Conservation (phyloP, 2,329 filamentous ascomycete genomes). For the Curvularia sp. region DNA sequence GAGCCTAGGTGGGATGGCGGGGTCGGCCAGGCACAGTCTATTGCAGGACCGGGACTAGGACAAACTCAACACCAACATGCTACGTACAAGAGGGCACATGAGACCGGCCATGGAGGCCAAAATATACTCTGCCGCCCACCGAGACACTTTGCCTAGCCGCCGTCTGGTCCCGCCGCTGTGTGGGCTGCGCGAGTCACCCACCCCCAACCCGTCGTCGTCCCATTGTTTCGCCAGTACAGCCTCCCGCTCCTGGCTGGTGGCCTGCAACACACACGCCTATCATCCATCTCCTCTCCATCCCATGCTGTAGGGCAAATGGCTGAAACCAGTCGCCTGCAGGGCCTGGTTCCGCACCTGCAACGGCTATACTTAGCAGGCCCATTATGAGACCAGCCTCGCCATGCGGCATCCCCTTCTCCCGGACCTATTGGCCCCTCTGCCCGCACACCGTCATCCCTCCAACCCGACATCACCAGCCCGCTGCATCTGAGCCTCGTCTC, state of each 20-base stretch:
- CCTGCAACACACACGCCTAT: constrained; percentile 5
- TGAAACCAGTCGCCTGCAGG: constrained; percentile 46
- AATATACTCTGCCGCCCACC: constrained; percentile 23
- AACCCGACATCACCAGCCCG: constrained; percentile 16
- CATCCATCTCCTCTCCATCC: constrained; percentile 8
- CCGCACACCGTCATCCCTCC: constrained; percentile 9
- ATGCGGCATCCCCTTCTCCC: constrained; percentile 37
- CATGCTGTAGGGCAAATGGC: constrained; percentile 36
- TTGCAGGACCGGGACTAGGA: constrained; percentile 1
- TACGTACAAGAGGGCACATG: constrained; percentile 6
- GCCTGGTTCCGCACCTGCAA: constrained; percentile 46
- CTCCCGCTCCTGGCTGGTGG: too few species aligned
- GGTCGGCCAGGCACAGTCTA: constrained; percentile 8
- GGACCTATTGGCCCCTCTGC: constrained; percentile 36
- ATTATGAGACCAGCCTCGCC: constrained; percentile 26
- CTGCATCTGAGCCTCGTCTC: constrained; percentile 2
- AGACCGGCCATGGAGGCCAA: not conserved
- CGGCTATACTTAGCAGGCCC: constrained; percentile 47
- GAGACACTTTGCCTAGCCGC: constrained; percentile 34
- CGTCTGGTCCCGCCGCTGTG: constrained; percentile 34
- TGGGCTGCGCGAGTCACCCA: constrained; percentile 31
- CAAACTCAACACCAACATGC: constrained; percentile 3
- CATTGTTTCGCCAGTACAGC: constrained; percentile 21
- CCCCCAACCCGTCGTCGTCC: constrained; percentile 11
- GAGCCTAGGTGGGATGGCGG: constrained; percentile 20